Evolutionary conservation across 1,139 yeast genomes (phyloP).

Genomic region (Scheffersomyces insectosa): DNA sequence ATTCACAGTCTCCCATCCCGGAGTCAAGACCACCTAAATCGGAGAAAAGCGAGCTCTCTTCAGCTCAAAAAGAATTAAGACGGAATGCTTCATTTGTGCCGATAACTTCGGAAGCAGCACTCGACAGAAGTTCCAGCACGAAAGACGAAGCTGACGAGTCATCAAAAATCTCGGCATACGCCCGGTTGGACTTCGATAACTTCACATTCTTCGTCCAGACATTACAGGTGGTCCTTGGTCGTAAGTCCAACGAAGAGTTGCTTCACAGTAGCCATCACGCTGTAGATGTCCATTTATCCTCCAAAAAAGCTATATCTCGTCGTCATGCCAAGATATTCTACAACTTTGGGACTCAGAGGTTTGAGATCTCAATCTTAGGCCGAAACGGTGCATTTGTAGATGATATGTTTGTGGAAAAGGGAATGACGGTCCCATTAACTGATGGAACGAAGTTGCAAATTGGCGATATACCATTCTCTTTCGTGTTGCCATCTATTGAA

Average conservation of each 20-base stretch:
- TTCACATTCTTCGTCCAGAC: slow-evolving; percentile 96
- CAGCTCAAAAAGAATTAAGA: slow-evolving; percentile 11
- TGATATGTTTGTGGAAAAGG: slow-evolving; percentile 82
- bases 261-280: slow-evolving; percentile 49
- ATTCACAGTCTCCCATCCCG: slow-evolving; percentile 17
- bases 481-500: slow-evolving; percentile 68
- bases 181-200: slow-evolving; percentile 87
- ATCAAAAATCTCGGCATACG: slow-evolving; percentile 84
- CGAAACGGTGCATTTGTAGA: slow-evolving; percentile 96
- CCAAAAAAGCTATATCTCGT: slow-evolving; percentile 88
- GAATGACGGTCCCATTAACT: slow-evolving; percentile 80
- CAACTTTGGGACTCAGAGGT: slow-evolving; percentile 91
- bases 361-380: slow-evolving; percentile 87
- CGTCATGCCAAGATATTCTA: slow-evolving; percentile 93
- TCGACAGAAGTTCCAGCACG: slow-evolving; percentile 7
- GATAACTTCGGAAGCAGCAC: slow-evolving; percentile 25
- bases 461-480: slow-evolving; percentile 86
- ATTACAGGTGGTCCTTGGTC: slow-evolving; percentile 85
- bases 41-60: neutral
- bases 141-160: slow-evolving; percentile 19
- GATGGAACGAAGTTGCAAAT: slow-evolving; percentile 88
- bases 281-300: slow-evolving; percentile 89
- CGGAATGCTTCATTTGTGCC: slow-evolving; percentile 15
- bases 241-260: slow-evolving; percentile 70
- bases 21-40: slow-evolving; percentile 1